Conservation (phyloP, 768 basidiomycete genomes). For the Lactifluus volemus region DNA sequence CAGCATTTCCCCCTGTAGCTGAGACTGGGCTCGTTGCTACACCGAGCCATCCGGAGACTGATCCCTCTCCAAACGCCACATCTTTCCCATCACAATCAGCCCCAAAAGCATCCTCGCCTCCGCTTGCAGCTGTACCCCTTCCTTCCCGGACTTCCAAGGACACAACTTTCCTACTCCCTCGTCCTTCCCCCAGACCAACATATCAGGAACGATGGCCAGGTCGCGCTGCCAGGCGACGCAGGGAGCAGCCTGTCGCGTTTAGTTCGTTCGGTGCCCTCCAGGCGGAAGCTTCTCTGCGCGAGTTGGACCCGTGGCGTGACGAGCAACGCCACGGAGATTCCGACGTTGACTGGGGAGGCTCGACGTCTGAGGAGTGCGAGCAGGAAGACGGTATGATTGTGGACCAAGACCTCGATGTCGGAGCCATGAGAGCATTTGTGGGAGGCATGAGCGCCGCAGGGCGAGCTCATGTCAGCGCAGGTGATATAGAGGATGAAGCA, state of each 20-base stretch:
- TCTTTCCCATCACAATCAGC: not conserved
- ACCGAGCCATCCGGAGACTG: constrained; percentile 37
- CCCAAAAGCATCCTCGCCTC: not conserved
- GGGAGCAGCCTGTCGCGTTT: constrained; percentile 30
- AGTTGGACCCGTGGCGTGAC: constrained; percentile 34
- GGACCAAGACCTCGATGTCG: constrained; percentile 46
- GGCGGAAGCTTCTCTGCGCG: constrained; percentile 42
- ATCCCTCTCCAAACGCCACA: not conserved
- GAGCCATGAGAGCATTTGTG: constrained; percentile 47
- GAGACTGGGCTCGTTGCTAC: constrained; percentile 38
- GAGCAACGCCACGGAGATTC: constrained; percentile 54
- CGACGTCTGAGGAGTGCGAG: constrained; percentile 17
- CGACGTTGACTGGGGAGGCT: constrained; percentile 61
- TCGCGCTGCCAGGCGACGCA: constrained; percentile 12
- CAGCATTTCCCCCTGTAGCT: not conserved
- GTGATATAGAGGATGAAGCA: constrained; percentile 53
- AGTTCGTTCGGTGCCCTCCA: constrained; percentile 45
- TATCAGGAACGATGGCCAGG: constrained; percentile 19
- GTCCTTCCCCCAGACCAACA: constrained; percentile 25
- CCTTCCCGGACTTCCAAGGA: constrained; percentile 23
- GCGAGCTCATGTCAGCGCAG: constrained; percentile 47
- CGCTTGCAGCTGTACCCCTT: constrained; percentile 4
- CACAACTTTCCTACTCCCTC: constrained; percentile 31
- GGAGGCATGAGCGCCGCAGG: constrained; percentile 42
- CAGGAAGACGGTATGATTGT: constrained; percentile 31